Evolutionary conservation across 2,329 filamentous ascomycete species (phyloP).

Genomic region (Ceratocystiopsis brevicomis): DNA sequence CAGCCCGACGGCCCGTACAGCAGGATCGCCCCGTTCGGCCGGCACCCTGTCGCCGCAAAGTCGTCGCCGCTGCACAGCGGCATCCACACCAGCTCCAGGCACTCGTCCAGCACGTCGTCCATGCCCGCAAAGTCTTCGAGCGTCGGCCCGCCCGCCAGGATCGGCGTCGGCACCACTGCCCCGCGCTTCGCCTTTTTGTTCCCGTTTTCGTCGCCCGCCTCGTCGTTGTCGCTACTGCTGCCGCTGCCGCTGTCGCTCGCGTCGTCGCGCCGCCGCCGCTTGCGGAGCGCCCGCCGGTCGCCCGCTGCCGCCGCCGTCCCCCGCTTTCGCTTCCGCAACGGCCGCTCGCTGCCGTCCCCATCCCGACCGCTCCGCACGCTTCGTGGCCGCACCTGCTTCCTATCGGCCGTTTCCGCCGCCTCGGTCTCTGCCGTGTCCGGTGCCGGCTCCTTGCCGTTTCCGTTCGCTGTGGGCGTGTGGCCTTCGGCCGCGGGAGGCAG

Average conservation of each 20-base stretch:
- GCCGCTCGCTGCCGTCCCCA: neutral
- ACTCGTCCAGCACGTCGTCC: slow-evolving; percentile 47
- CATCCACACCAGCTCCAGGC: slow-evolving; percentile 53
- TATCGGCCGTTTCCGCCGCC: slow-evolving; percentile 3
- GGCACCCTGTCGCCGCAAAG: slow-evolving; percentile 45
- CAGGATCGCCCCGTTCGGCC: slow-evolving; percentile 55
- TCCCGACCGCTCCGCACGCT: neutral
- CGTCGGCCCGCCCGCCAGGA: slow-evolving; percentile 46
- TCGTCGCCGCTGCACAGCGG: slow-evolving; percentile 50
- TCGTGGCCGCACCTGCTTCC: slow-evolving; percentile 11
- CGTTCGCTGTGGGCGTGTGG: neutral
- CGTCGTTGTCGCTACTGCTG: slow-evolving; percentile 14
- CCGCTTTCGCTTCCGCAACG: slow-evolving; percentile 8
- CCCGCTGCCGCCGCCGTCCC: slow-evolving; percentile 1
- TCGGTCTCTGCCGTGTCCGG: neutral
- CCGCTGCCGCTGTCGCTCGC: slow-evolving; percentile 1
- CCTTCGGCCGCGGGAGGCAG: neutral
- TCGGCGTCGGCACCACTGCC: slow-evolving; percentile 28
- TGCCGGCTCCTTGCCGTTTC: too few relatives aligned
- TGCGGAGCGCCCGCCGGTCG: neutral
- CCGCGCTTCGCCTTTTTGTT: slow-evolving; percentile 26
- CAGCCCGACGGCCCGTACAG: slow-evolving; percentile 72
- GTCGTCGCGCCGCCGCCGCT: slow-evolving; percentile 21
- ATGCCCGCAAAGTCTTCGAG: slow-evolving; percentile 61
- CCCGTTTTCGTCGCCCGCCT: neutral